Evolutionary conservation across 2,329 filamentous ascomycete species (phyloP), one percentile per base, ranked within the genome.

Genomic region (Sclerotinia subarctica): DNA sequence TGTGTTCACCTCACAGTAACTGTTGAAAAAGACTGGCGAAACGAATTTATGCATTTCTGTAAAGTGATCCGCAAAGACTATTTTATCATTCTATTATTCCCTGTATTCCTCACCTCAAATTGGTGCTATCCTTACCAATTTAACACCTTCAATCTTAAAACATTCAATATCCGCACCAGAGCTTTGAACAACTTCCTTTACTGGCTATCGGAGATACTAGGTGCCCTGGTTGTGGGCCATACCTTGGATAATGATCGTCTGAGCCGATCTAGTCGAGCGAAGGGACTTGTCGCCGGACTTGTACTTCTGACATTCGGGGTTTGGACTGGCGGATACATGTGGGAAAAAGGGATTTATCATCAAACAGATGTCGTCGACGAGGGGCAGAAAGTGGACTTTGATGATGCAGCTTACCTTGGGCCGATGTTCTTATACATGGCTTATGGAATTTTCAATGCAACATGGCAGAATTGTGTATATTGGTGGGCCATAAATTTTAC

Each of bases 351-450:
- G 78, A 80, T 76, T 26, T 38, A 42, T 68, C 78, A 80, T 10
- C 83, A 85, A n/a, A 78, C 75, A 42, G 74, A 76, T 38, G 13
- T 44, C 5, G n/a, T 35, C 21, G 11, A 24, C 4, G 52, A 47
- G 29, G 49, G 17, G n/a, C 24, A 66, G 5, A 66, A 68, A 32
- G 26, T 66, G 32, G 91, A 94, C 78, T 94, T 90, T 87, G 83
- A 82, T 3, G 82, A 87, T 68, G 79, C 82, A 46, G 86, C 86
- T 68, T 94, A 89, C 77, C 82, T 88, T 69, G 91, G 89, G 0
- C 90, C 91, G n/a, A 91, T 95, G 86, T 91, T 95, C 77, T 80
- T 96, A 64, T 95, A 93, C 81, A 91, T 96, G 75, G 93, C 93
- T 78, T 95, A 94, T 77, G 92, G 92, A 54, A 90, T 94, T 78